These are phyloP conservation scores for Paecilomyces variotii DNA, from an alignment of 2,329 filamentous ascomycete species.

Conservation along the genomic window DNA sequence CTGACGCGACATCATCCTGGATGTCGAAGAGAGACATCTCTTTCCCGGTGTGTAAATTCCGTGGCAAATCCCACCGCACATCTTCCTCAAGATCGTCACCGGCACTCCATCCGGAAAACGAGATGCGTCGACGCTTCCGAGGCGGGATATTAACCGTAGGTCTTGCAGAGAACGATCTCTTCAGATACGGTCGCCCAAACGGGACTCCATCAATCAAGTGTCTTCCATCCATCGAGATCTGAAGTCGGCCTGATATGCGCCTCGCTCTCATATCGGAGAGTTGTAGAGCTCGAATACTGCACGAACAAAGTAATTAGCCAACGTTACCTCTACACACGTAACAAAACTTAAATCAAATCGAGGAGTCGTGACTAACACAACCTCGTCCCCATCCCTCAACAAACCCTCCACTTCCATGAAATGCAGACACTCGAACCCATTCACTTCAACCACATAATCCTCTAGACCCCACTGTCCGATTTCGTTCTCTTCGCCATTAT, in stretches of 20 bases:
- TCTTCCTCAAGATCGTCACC: constrained; percentile 19
- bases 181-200: constrained; percentile 67
- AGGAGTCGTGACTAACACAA: constrained; percentile 52
- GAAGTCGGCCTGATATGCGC: constrained; percentile 66
- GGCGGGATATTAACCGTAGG: constrained; percentile 66
- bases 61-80: constrained; percentile 22
- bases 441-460: constrained; percentile 78
- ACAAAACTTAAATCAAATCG: constrained; percentile 1
- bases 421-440: constrained; percentile 81
- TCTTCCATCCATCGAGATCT: constrained; percentile 70
- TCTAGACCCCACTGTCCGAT: constrained; percentile 73
- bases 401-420: constrained; percentile 64
- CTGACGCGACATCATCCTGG: constrained; percentile 18
- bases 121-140: constrained; percentile 55
- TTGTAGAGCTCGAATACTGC: constrained; percentile 69
- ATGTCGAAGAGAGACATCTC: constrained; percentile 10
- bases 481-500: constrained; percentile 14
- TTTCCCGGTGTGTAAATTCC: constrained; percentile 13
- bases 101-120: constrained; percentile 17
- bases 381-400: constrained; percentile 74
- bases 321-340: neutral
- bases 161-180: constrained; percentile 47
- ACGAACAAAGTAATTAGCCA: constrained; percentile 1
- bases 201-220: constrained; percentile 80
- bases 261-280: constrained; percentile 66